Conservation (phyloP, 108 stramenopile genomes). For the Schizochytrium sp. region DNA sequence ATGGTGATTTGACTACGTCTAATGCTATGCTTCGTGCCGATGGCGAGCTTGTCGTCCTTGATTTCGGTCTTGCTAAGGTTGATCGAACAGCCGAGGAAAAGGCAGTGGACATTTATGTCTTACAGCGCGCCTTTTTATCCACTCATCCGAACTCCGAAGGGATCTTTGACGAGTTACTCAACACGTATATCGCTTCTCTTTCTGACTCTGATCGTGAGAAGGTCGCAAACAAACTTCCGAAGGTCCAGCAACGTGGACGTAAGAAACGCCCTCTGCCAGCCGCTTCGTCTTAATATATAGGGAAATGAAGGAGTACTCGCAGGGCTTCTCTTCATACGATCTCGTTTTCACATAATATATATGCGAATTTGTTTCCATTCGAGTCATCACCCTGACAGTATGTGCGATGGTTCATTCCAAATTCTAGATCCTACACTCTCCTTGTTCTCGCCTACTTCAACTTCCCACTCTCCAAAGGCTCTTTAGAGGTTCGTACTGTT, state of each 20-base stretch:
- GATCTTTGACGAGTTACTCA: conserved; percentile 80
- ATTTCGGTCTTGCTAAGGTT: conserved; percentile 45
- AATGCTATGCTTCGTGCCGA: conserved; percentile 80
- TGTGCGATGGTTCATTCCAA: too few relatives aligned
- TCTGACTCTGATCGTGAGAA: conserved; percentile 2
- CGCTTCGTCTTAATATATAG: too few relatives aligned
- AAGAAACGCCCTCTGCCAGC: conserved; percentile 4
- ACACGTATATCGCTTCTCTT: conserved; percentile 69
- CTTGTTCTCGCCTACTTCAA: too few relatives aligned
- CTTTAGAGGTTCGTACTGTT: too few relatives aligned
- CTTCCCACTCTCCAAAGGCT: too few relatives aligned
- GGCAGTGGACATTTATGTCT: conserved; percentile 96
- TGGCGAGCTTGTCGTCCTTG: conserved; percentile 19
- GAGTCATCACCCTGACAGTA: too few relatives aligned
- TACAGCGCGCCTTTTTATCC: conserved; percentile 91
- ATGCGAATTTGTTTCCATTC: too few relatives aligned
- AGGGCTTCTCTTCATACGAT: too few relatives aligned
- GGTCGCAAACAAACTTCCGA: background rate
- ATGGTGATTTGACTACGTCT: conserved; percentile 96
- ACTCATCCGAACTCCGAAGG: conserved; percentile 86
- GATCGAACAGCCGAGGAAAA: conserved; percentile 82
- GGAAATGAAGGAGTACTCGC: too few relatives aligned
- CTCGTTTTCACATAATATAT: too few relatives aligned
- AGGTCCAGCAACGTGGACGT: conserved; percentile 37
- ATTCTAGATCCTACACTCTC: too few relatives aligned